Base-by-base conservation (phyloP, 2,329 filamentous ascomycete genomes). In the Sclerotinia sclerotiorum region DNA sequence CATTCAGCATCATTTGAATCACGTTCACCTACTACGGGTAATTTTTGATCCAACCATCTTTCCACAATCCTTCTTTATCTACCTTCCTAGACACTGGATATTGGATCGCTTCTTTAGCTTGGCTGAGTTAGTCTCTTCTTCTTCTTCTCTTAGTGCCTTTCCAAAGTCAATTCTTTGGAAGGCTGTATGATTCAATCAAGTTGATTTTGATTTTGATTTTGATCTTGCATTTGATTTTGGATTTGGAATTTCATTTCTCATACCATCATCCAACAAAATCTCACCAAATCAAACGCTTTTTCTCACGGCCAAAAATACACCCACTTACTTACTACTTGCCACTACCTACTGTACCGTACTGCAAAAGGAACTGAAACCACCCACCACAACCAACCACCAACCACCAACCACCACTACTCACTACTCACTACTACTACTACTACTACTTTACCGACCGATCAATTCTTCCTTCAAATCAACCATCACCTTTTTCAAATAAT, bases 101-200 rank as follows among this genome's bases (percentile, higher is more conserved):
- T 62, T 62, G 60, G 60, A n/a, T 62, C 60, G 60, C 27, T 51
- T 62, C 19, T 35, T 35, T 5, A n/a, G 29, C 48, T 48, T 15
- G 60, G 19, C 54, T 19, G 5, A 56, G 32, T 56, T 35, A 55
- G 52, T 21, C 52, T 55, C 52, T 55, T 32, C 51, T 19, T 19
- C 27, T 54, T 19, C 35, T 39, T 42, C 27, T 24, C 48, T 54
- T 32, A 7, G 10, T 32, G 29, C 27, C 52, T 13, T 21, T 15
- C 21, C 19, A 10, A 32, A 21, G 51, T 21, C 17, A 29, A 32
- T 29, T 27, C 39, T 42, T 29, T 32, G 19, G 51, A 32, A 55
- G 52, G 27, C 29, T 42, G 11, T 55, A 29, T 55, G 29, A 35
- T 15, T 55, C 52, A 55, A 42, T 42, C 39, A 42, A 42, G 13